phyloP scores from a whole-genome alignment of 305 asterid genomes.

The Stenogyne calaminthoides region DNA sequence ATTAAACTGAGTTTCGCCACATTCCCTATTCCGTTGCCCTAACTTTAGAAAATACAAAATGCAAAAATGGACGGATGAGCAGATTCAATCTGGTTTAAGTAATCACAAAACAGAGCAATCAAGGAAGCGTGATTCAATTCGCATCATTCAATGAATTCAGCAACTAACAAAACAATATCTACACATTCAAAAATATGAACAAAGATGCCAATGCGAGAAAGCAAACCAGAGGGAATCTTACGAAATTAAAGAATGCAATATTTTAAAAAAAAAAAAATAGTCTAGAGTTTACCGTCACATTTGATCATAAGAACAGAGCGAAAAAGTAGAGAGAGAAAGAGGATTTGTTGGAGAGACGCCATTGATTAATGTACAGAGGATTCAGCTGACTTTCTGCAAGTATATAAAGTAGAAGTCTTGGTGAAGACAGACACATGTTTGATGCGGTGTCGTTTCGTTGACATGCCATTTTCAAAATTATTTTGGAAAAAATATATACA shows the following conservation, averaged over 20 bases:
- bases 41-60: background rate
- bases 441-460: slow-evolving; percentile 40
- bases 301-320: slow-evolving; percentile 48
- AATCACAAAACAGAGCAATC: slow-evolving; percentile 11
- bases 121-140: background rate
- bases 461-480: slow-evolving; percentile 29
- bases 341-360: slow-evolving; percentile 49
- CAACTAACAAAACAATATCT: background rate
- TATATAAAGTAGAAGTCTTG: slow-evolving; percentile 1
- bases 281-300: slow-evolving; percentile 51
- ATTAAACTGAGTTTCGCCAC: slow-evolving; percentile 8
- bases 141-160: slow-evolving; percentile 9
- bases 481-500: background rate
- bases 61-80: background rate
- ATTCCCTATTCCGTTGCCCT: background rate
- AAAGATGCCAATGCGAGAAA: slow-evolving; percentile 28
- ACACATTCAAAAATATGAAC: background rate
- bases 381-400: background rate
- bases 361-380: slow-evolving; percentile 32
- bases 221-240: slow-evolving; percentile 1
- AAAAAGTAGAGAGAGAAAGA: slow-evolving; percentile 55
- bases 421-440: background rate
- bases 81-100: slow-evolving; percentile 14
- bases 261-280: background rate
- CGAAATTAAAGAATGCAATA: background rate